phyloP scores from a whole-genome alignment of 192 early-diverging fungal species.

The Coemansia guatemalensis region DNA sequence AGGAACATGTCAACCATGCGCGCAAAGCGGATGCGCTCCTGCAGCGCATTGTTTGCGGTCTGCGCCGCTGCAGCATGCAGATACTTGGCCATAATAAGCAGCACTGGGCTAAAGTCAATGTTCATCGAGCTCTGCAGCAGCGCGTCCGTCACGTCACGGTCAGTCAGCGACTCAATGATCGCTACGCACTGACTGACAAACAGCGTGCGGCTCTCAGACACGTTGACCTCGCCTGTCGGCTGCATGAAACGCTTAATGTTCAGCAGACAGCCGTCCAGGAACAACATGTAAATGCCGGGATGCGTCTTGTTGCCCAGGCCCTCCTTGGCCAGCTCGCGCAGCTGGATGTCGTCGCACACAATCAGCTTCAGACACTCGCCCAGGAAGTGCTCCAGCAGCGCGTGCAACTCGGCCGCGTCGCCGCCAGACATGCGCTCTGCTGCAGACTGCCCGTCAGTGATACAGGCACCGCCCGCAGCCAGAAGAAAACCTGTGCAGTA shows the following conservation, averaged over 20 bases:
- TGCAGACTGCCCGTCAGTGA: slow-evolving; percentile 29
- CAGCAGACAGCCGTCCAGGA: slow-evolving; percentile 48
- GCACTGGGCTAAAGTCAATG: slow-evolving; percentile 51
- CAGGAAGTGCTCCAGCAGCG: slow-evolving; percentile 54
- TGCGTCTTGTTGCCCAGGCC: slow-evolving; percentile 54
- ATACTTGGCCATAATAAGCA: slow-evolving; percentile 50
- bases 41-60: slow-evolving; percentile 38
- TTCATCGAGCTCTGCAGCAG: slow-evolving; percentile 44
- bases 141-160: slow-evolving; percentile 45
- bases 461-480: slow-evolving; percentile 48
- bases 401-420: slow-evolving; percentile 48
- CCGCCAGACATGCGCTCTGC: slow-evolving; percentile 41
- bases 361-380: slow-evolving; percentile 54
- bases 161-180: slow-evolving; percentile 50
- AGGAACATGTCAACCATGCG: slow-evolving; percentile 50
- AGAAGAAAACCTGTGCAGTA: slow-evolving; percentile 55
- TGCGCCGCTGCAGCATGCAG: slow-evolving; percentile 40
- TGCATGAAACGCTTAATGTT: slow-evolving; percentile 54
- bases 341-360: slow-evolving; percentile 51
- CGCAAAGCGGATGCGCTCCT: slow-evolving; percentile 47
- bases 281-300: slow-evolving; percentile 52
- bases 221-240: slow-evolving; percentile 50
- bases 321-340: slow-evolving; percentile 54
- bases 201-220: slow-evolving; percentile 53
- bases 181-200: slow-evolving; percentile 55